Base-by-base conservation (phyloP, 495 filamentous ascomycete species). In the Penicillium diatomitis region DNA sequence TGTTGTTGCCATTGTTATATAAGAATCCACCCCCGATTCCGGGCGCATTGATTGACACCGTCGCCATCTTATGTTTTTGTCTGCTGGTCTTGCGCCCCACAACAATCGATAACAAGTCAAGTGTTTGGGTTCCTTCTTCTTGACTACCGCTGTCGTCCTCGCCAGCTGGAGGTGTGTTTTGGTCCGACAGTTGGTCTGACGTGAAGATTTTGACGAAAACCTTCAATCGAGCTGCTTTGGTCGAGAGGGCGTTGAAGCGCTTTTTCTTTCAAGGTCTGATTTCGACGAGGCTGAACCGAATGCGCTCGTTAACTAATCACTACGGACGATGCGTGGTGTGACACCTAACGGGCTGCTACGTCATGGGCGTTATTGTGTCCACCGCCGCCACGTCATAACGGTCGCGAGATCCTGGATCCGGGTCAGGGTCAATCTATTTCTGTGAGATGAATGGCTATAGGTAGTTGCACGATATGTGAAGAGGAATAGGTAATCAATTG, bases 1-100 rank as follows among this genome's bases (percentile, higher is more conserved):
- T 70, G 29, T 65, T 61, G 27, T 61, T 50, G n/a, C 63, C 65
- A 37, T 64, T 65, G 35, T 67, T 72, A 41, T 71, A 71, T 27
- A 74, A 55, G 6, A 74, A 64, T 1, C 70, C 70, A 38, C 52
- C 58, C 33, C 44, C 54, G 8, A 65, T 42, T 5, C 66, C 64
- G 0, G 66, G 66, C 1, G 67, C 64, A 45, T 60, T 70, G 38
- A 74, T 72, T 0, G 68, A 67, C 35, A 74, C 54, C 31, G 54
- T 55, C 32, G 70, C 69, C 70, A 74, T 61, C 58, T 45, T 32
- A 29, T 46, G 32, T 39, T 29, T 40, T 9, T 40, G 32, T 39
- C 30, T 38, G 5, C 11, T 28, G 42, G 8, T 10, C 39, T 6
- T 38, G 4, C 8, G 12, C n/a, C 8, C 40, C 28, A 43, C 28